Evolutionary conservation across 176 grass and related monocot species (phyloP), one percentile per base, ranked within the genome.

Genomic region (Raddia distichophylla): DNA sequence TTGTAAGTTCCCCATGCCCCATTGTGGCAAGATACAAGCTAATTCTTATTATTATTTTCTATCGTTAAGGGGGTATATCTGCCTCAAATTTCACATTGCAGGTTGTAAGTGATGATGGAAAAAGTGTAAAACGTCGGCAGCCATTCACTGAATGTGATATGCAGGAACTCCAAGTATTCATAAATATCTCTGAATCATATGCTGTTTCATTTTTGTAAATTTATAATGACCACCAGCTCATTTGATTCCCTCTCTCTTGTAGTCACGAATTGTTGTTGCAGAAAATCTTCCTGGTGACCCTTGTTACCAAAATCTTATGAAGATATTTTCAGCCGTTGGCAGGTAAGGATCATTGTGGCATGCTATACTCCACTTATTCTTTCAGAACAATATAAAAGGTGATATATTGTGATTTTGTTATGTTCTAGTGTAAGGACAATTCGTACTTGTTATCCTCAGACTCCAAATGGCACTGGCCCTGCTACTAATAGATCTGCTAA

Each of bases 261-360:
- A 98, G 93, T 90, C 96, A 52, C 89, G 93, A 53, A 95, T 95
- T 81, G 69, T 98, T 82, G 96, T 98, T 43, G 96, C 87, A 70
- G 96, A 98, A 83, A 98, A 98, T 84, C 80, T 98, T 78, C 96
- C 93, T 74, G 93, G 92, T 71, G 96, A 98, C 82, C 93, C 89
- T 76, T 93, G 83, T 80, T 95, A 98, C 80, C 96, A 98, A 67
- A 98, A 95, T 83, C 93, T 98, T 86, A 91, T 93, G 96, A 95
- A 91, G 79, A 75, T 95, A 66, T 98, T 98, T 90, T 98, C 96
- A 72, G 67, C 76, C 84, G 91, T 91, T 74, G 96, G 89, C 74
- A 93, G 89, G 96, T 98, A 85, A 27, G 7, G 64, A 50, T 83
- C 50, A 67, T 80, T 64, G 48, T 7, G 7, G 33, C 22, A 34